A percentile compares a stretch with the other conserved stretches of the same genome.
These are phyloP conservation scores for Cardamine chenopodiifolia DNA, from an alignment of 345 rosid species.

Conservation along the genomic window DNA sequence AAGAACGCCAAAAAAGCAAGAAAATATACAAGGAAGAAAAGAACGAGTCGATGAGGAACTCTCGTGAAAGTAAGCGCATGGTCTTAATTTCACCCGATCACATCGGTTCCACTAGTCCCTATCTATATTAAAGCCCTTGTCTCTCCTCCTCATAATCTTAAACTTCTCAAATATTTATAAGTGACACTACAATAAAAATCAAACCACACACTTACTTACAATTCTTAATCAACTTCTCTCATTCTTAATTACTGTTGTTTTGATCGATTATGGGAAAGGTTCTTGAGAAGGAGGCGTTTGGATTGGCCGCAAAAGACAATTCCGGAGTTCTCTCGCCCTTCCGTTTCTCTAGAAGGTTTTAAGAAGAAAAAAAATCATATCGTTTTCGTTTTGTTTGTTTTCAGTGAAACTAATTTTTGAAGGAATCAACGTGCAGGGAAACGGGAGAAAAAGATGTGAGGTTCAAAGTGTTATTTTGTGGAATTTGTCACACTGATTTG, in stretches of 20 bases:
- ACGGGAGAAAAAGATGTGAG: constrained; percentile 68
- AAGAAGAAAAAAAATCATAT: no score
- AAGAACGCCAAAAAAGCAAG: constrained; percentile 5
- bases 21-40: constrained; percentile 26
- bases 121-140: constrained; percentile 28
- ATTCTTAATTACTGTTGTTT: neutral
- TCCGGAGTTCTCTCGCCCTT: constrained; percentile 57
- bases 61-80: constrained; percentile 10
- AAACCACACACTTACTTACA: neutral
- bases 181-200: constrained; percentile 1
- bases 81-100: constrained; percentile 23
- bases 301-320: constrained; percentile 56
- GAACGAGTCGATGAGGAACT: constrained; percentile 16
- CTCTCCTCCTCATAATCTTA: constrained; percentile 16
- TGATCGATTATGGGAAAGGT: constrained; percentile 33
- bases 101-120: constrained; percentile 21
- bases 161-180: neutral
- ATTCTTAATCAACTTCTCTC: constrained; percentile 6
- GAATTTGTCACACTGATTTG: constrained; percentile 72
- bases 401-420: neutral
- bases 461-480: constrained; percentile 69
- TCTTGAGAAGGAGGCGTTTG: constrained; percentile 42
- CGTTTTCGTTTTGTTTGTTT: neutral
- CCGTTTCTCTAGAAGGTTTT: constrained; percentile 54
- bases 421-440: constrained; percentile 44